Evolutionary conservation across 2,329 filamentous ascomycete genomes (phyloP), one percentile per base, ranked within the genome.

Genomic region (Aspergillus fructus): DNA sequence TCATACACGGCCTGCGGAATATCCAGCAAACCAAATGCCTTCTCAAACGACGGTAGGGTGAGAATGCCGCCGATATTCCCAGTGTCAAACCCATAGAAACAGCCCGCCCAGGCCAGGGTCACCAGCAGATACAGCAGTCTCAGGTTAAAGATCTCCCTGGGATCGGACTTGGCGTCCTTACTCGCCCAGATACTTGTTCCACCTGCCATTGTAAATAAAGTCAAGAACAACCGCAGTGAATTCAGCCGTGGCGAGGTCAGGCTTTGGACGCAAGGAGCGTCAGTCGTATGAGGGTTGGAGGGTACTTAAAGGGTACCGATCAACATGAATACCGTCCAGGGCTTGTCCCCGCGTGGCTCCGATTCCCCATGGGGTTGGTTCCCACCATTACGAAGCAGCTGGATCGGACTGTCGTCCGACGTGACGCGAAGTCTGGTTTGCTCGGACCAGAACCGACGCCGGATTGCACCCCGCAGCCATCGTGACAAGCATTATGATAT

Each of bases 51-150:
- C 2, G 69, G 65, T 15, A 76, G 64, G 1, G 70, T 75, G 27
- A 76, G 52, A 21, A 74, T 69, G 2, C 74, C 74, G 2, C 74
- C 73, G 27, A 76, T 76, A 42, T 75, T 75, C 3, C 73, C 73
- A 42, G 71, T 68, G 45, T 76, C 74, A 45, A 76, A 75, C 5
- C 73, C 74, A 58, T 76, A 76, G 9, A 71, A 67, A 53, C 72
- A 75, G 3, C 73, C 74, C 1, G 71, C 74, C 59, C 73, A 71
- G 8, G 48, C 43, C 13, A 54, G 33, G 8, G 52, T 54, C 8
- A 54, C 15, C 2, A 48, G n/a, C 4, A 54, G 43, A 37, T 48
- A 54, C 8, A 54, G 45, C 8, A 49, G 34, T 2, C 43, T 34
- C 7, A 54, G 43, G 21, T 54, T 54, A 17, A 54, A 54, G 23